These are phyloP conservation scores for Acorus calamus DNA, from an alignment of 106 monocot genomes.

Conservation along the genomic window DNA sequence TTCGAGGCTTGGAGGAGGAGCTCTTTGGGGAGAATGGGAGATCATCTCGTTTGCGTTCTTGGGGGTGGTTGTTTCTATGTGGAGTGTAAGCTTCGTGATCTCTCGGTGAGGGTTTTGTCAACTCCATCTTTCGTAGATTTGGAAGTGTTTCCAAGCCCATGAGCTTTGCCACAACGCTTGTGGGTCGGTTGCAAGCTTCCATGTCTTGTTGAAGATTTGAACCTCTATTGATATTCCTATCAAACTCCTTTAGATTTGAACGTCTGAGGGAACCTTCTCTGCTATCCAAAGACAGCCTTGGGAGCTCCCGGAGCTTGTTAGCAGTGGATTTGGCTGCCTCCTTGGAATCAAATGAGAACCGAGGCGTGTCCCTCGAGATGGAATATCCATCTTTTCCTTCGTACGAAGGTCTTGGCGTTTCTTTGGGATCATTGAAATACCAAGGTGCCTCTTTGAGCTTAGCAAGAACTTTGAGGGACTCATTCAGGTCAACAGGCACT, in stretches of 20 bases:
- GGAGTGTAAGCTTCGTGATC: neutral
- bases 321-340: constrained; percentile 19
- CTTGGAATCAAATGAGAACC: constrained; percentile 57
- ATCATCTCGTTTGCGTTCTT: constrained; percentile 14
- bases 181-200: constrained; percentile 13
- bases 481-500: constrained; percentile 24
- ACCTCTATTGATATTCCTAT: constrained; percentile 11
- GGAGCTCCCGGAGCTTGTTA: constrained; percentile 38
- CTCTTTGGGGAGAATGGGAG: constrained; percentile 12
- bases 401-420: constrained; percentile 42
- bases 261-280: constrained; percentile 29
- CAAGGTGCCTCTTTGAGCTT: constrained; percentile 45
- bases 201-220: constrained; percentile 26
- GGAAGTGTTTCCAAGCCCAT: constrained; percentile 85
- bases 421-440: constrained; percentile 29
- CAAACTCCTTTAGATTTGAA: constrained; percentile 27
- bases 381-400: constrained; percentile 36
- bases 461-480: constrained; percentile 41
- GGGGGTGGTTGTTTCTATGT: neutral
- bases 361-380: no score
- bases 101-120: neutral
- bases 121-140: neutral
- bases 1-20: constrained; percentile 6
- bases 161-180: constrained; percentile 69
- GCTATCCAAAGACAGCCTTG: constrained; percentile 78